Evolutionary conservation across 768 basidiomycete genomes (phyloP), one percentile per base, ranked within the genome.

Genomic region (Agaricus sinodeliciosus): DNA sequence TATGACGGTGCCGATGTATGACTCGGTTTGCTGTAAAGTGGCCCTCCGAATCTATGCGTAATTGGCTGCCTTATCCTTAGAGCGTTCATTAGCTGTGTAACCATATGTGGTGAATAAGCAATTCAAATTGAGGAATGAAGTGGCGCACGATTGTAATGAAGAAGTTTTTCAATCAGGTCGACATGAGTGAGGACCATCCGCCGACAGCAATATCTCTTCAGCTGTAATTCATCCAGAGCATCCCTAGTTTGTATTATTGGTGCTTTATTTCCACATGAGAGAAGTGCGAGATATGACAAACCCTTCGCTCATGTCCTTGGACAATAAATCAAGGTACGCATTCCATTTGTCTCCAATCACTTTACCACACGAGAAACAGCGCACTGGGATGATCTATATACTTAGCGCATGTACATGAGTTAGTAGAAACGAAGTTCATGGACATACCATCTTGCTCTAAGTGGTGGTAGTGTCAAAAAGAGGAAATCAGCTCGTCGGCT

Each of bases 121-220:
- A n/a, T 6, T 18, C 18, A 34, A 27, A 37, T 22, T 4, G 22
- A 46, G 25, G 18, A 36, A 41, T 18, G 48, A 50, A 25, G 11
- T 40, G 49, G 40, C 87, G 60, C 48, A 96, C 94, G 93, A 68
- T 94, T 95, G 67, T 95, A 98, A 62, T 95, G 92, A 19, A 98
- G 74, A 15, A 97, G 78, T 69, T 97, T 97, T 71, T 97, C 95
- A 60, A 97, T 97, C 57, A 97, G 77, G 70, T 97, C 95, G 51
- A 97, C 95, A 66, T 98, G 95, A 0, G 95, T 97, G 49, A 97
- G 73, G 4, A 98, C 90, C 95, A 97, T 98, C 43, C 95, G 81
- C 43, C 94, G 79, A 69, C 95, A 97, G 70, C 95, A 98, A 64
- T 98, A 98, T 51, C 95, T 74, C 68, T 91, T 94, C 42, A 98